phyloP scores from a whole-genome alignment of 169 alveolate species.

The Cyclospora cayetanensis region DNA sequence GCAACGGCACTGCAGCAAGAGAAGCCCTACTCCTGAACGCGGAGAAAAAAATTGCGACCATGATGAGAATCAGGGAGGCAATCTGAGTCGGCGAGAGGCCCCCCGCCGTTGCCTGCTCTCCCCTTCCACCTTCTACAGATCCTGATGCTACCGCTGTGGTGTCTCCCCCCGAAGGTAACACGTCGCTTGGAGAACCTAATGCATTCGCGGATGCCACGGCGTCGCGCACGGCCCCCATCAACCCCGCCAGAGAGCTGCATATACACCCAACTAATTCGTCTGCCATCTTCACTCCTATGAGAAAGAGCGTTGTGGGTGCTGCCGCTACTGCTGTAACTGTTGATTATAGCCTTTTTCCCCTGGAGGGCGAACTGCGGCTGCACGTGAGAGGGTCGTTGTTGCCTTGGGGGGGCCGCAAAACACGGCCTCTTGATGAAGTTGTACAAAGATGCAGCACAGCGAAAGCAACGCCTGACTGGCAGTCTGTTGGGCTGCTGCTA shows the following conservation, averaged over 20 bases:
- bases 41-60: slow-evolving; percentile 12
- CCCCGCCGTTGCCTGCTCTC: neutral
- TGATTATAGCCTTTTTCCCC: no score
- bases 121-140: neutral
- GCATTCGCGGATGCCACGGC: neutral
- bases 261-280: slow-evolving; percentile 5
- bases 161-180: neutral
- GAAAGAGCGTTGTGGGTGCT: no score
- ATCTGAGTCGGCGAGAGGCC: slow-evolving; percentile 12
- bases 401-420: no score
- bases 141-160: slow-evolving; percentile 18
- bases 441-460: no score
- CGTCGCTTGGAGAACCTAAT: neutral
- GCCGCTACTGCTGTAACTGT: no score
- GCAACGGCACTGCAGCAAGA: no score
- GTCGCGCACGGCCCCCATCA: neutral
- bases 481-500: no score
- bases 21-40: slow-evolving; percentile 35
- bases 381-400: no score
- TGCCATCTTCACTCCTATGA: no score
- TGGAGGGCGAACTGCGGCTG: no score
- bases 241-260: neutral
- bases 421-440: no score
- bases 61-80: slow-evolving; percentile 5
- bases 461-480: no score